Evolutionary conservation across 768 basidiomycete species (phyloP).

Genomic region (Agrocybe pediades): DNA sequence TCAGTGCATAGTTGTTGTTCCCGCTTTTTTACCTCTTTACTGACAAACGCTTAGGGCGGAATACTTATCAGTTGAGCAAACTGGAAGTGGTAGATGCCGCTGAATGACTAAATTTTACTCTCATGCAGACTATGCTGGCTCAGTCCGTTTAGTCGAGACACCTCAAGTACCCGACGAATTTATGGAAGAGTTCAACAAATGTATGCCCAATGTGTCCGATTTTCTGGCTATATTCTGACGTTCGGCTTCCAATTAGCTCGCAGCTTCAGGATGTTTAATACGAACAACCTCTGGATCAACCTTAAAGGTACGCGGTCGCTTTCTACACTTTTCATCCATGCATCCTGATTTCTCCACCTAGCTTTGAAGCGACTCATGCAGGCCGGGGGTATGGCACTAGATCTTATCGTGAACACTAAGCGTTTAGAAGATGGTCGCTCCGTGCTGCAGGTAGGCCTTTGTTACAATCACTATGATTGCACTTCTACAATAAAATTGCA

Average conservation of each 20-base stretch:
- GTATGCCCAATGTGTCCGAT: conserved; percentile 22
- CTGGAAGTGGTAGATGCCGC: neutral
- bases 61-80: conserved; percentile 56
- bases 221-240: neutral
- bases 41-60: conserved; percentile 47
- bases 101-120: neutral
- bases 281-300: conserved; percentile 81
- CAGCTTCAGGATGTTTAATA: conserved; percentile 93
- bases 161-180: conserved; percentile 84
- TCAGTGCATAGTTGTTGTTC: conserved; percentile 36
- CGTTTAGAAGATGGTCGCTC: conserved; percentile 80
- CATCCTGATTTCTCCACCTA: conserved; percentile 21
- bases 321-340: neutral
- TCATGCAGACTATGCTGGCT: conserved; percentile 64
- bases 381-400: conserved; percentile 79
- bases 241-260: conserved; percentile 60
- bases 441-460: conserved; percentile 39
- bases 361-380: conserved; percentile 91
- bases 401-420: conserved; percentile 92
- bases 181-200: conserved; percentile 80
- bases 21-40: neutral
- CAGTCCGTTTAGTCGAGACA: conserved; percentile 74
- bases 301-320: conserved; percentile 52
- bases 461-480: neutral
- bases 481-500: neutral